Evolutionary conservation across 306 rosid species (phyloP), one percentile per base, ranked within the genome.

Genomic region (Prunus mira): DNA sequence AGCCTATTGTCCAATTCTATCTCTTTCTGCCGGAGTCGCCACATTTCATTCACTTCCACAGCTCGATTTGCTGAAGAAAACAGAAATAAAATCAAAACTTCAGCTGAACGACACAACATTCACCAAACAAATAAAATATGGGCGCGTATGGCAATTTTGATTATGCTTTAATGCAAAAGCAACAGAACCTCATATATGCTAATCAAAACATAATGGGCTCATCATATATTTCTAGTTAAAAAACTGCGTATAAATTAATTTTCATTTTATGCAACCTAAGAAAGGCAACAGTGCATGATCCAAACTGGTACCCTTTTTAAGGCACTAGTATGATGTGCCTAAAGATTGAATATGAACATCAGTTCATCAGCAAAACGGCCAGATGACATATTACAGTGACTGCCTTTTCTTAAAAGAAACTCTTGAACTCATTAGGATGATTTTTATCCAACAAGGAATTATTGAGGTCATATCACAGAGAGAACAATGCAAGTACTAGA

Each of bases 31-130:
- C 93, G 88, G 55, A 82, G 77, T 74, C 86, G 84, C 98, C 96
- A 89, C 98, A 93, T 90, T 79, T 93, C 98, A 82, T 89, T 90
- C 74, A 91, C 93, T 84, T 93, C 98, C 71, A 93, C 98, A 46
- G 87, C 77, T 75, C 93, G 90, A 78, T 93, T 93, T 69, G 98
- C 96, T 90, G 76, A 46, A n/a, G 25, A 55, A 5, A 52, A 65
- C 46, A 79, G 9, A 61, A 71, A 13, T 5, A 12, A n/a, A 30
- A n/a, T 63, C 60, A 51, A 41, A 72, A 45, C 66, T 67, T 15
- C 17, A 68, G 64, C 58, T 58, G 22, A 74, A 25, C 0, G 6
- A 27, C 19, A 71, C 3, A 46, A n/a, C 14, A 38, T 6, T 66
- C 54, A 27, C 19, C 64, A 69, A 34, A 12, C 18, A 67, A 45